Base-by-base conservation (phyloP, 257 asterid species). In the Hygrophila difformis region DNA sequence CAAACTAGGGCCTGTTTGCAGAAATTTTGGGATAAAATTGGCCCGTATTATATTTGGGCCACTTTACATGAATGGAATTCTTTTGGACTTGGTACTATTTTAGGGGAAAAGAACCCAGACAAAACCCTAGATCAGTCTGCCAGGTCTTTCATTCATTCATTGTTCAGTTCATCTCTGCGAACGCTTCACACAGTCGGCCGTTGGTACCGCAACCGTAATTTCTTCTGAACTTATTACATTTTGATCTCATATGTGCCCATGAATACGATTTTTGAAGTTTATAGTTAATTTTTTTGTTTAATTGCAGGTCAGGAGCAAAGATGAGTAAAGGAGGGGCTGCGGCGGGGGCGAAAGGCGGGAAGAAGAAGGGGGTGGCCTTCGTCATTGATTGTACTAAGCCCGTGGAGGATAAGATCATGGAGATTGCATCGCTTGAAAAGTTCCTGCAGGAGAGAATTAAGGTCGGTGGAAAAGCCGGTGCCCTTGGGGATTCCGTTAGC, bases 391-490 rank as follows among this genome's bases (percentile, higher is more conserved):
- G 84, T 48, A 17, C 72, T 56, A 75, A 75, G 75, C 87, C 87
- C 12, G 82, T 78, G 17, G 84, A 75, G 57, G 84, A 78, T 51
- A 75, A 64, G 65, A 75, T 78, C 9, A 74, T 72, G 88, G 87
- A 78, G 49, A 78, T 74, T 56, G 73, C 78, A 14, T 66, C 87
- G 3, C 71, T 78, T 28, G 87, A 71, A 56, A 78, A 78, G 78
- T 78, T 78, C 40, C 59, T 78, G 19, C 83, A 71, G 61, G 83
- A 74, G 73, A 58, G 87, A 19, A 74, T 78, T 44, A 78, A 78
- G 70, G 84, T 78, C 47, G 87, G 78, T 7, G 83, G 83, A 0
- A 78, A 78, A 41, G 78, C 83, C 61, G 87, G 80, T 36, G 76
- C 80, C 6, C 83, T 78, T 17, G 80, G 83, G 2, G 87, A 78